phyloP scores from a whole-genome alignment of 2,329 filamentous ascomycete genomes.

The Aspergillus fumigatiaffinis region DNA sequence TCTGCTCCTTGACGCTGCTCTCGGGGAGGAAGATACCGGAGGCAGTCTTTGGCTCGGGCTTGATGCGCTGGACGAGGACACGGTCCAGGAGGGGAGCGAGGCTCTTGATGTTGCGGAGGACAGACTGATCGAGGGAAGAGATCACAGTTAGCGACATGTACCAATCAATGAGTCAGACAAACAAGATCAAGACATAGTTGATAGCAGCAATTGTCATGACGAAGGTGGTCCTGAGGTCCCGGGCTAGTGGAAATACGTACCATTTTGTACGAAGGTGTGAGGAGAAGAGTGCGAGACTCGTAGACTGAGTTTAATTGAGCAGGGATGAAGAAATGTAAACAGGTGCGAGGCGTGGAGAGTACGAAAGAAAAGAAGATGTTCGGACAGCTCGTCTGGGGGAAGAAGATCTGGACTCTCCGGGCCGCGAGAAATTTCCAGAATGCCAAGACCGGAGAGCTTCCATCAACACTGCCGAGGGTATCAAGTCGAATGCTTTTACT shows the following conservation, averaged over 20 bases:
- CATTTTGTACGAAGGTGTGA: constrained; percentile 18
- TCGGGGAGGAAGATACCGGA: constrained; percentile 97
- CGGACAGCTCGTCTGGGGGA: constrained; percentile 26
- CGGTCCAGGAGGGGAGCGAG: constrained; percentile 96
- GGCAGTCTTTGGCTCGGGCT: constrained; percentile 94
- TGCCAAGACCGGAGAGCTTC: constrained; percentile 37
- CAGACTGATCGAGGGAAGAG: constrained; percentile 32
- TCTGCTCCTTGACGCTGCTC: constrained; percentile 94
- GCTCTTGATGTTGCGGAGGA: constrained; percentile 91
- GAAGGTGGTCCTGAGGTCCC: constrained; percentile 4
- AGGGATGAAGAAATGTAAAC: constrained; percentile 7
- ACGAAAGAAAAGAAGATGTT: constrained; percentile 27
- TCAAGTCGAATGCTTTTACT: not conserved
- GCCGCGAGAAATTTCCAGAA: constrained; percentile 43
- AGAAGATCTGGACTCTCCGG: constrained; percentile 29
- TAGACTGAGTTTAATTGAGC: constrained; percentile 1
- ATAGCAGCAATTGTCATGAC: constrained; percentile 1
- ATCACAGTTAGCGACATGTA: constrained; percentile 4
- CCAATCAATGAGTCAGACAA: not conserved
- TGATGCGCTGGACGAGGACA: constrained; percentile 95
- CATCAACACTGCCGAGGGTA: constrained; percentile 30
- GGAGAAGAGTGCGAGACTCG: constrained; percentile 8
- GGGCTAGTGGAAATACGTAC: constrained; percentile 14
- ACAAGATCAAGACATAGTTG: not conserved
- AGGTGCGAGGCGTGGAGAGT: constrained; percentile 22